Percentiles rank a stretch among this genome's conserved stretches.
These are phyloP conservation scores for Inonotus obliquus DNA, from an alignment of 1,284 basidiomycete species.

Conservation along the genomic window DNA sequence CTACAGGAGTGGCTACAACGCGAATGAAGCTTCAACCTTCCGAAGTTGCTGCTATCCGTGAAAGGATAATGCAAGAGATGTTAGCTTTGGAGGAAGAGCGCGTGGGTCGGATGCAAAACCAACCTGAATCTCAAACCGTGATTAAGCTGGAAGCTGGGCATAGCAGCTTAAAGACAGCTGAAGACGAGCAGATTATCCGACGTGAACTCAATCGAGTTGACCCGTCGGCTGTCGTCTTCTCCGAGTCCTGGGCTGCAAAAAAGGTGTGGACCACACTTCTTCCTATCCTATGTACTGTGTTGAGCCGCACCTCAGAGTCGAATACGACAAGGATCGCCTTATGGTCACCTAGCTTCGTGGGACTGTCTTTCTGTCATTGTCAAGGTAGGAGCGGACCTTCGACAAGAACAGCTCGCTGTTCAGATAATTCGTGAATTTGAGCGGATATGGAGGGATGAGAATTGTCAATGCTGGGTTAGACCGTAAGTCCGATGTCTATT, in stretches of 20 bases:
- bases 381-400: conserved; percentile 95
- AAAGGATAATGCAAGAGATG: conserved; percentile 99
- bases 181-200: conserved; percentile 90
- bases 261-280: conserved; percentile 49
- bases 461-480: conserved; percentile 85
- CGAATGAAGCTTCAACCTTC: conserved; percentile 68
- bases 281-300: conserved; percentile 14
- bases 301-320: conserved; percentile 50
- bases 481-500: conserved; percentile 54
- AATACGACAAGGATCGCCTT: conserved; percentile 89
- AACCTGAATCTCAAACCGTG: conserved; percentile 50
- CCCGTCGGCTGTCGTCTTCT: conserved; percentile 91
- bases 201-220: conserved; percentile 95
- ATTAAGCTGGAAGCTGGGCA: conserved; percentile 42
- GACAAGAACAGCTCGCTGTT: conserved; percentile 97
- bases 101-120: conserved; percentile 89
- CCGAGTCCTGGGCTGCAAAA: conserved; percentile 93
- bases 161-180: conserved; percentile 58
- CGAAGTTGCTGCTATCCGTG: conserved; percentile 87
- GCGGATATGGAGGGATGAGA: conserved; percentile 93
- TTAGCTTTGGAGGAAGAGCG: conserved; percentile 93
- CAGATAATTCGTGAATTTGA: conserved; percentile 94
- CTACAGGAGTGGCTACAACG: conserved; percentile 28
- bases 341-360: conserved; percentile 89
- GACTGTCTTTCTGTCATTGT: conserved; percentile 96